Evolutionary conservation across 257 asterid species (phyloP).

Genomic region (Gentiana macrophylla): DNA sequence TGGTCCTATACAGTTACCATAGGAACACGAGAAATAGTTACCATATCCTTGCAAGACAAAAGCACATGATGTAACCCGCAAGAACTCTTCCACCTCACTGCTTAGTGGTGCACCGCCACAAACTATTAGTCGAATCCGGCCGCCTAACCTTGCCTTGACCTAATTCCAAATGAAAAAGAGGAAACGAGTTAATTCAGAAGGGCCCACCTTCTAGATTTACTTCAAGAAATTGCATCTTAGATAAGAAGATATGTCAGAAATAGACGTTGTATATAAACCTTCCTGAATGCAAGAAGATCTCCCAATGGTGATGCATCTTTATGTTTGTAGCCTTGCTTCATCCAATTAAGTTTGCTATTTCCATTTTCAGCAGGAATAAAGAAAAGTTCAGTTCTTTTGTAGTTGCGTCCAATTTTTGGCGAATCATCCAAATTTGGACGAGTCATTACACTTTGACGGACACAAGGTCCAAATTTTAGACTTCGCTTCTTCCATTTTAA

Average conservation of each 20-base stretch:
- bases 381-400: slow-evolving; percentile 4
- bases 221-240: too few species aligned
- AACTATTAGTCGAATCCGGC: slow-evolving; percentile 76
- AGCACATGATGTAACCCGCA: slow-evolving; percentile 86
- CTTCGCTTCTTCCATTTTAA: too few species aligned
- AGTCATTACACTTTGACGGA: too few species aligned
- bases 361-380: slow-evolving; percentile 14
- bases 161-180: slow-evolving; percentile 9
- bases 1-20: too few species aligned
- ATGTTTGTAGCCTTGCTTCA: slow-evolving; percentile 84
- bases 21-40: slow-evolving; percentile 18
- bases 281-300: slow-evolving; percentile 85
- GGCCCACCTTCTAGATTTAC: too few species aligned
- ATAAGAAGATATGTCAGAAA: too few species aligned
- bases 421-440: too few species aligned
- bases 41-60: slow-evolving; percentile 96
- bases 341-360: slow-evolving; percentile 86
- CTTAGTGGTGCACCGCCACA: slow-evolving; percentile 97
- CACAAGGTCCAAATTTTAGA: too few species aligned
- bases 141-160: slow-evolving; percentile 88
- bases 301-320: slow-evolving; percentile 77
- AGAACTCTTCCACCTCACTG: slow-evolving; percentile 85
- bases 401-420: too few species aligned
- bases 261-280: slow-evolving; percentile 50
- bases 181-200: slow-evolving; percentile 5